Evolutionary conservation across 2,329 filamentous ascomycete species (phyloP).

Genomic region (Colletotrichum sp.): DNA sequence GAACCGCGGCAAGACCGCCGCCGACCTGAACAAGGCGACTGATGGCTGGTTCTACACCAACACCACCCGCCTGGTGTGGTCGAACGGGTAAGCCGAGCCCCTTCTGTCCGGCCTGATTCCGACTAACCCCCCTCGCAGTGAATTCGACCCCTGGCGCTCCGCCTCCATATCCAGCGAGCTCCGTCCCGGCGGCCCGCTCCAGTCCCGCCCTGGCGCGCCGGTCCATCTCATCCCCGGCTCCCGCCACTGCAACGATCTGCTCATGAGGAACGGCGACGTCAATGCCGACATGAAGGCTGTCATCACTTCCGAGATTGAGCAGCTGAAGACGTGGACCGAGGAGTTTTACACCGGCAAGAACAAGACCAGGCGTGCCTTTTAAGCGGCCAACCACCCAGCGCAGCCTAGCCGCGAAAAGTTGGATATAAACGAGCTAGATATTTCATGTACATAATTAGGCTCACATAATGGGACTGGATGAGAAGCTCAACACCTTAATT

Average conservation of each 20-base stretch:
- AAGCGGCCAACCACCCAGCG: neutral
- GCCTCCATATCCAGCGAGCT: conserved; percentile 55
- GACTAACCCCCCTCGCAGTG: conserved; percentile 28
- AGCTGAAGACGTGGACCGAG: conserved; percentile 57
- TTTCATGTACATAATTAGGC: neutral
- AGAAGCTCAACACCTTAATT: fast-evolving
- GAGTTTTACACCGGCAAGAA: conserved; percentile 43
- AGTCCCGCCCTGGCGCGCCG: conserved; percentile 49
- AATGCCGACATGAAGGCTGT: conserved; percentile 49
- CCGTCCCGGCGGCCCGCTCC: conserved; percentile 58
- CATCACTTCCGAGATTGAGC: conserved; percentile 48
- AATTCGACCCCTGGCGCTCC: conserved; percentile 65
- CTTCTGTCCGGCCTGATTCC: neutral
- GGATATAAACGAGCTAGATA: fast-evolving
- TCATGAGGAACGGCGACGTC: conserved; percentile 44
- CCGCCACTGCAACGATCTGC: conserved; percentile 61
- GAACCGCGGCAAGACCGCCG: conserved; percentile 46
- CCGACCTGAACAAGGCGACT: conserved; percentile 55
- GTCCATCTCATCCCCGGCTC: conserved; percentile 57
- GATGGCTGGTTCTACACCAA: conserved; percentile 55
- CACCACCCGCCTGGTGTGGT: conserved; percentile 59
- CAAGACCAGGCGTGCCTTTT: neutral
- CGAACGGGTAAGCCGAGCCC: conserved; percentile 45
- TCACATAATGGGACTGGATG: fast-evolving
- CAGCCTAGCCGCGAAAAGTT: neutral